Evolutionary conservation across 2,329 filamentous ascomycete species (phyloP).

Genomic region (Cladobotryum protrusum): DNA sequence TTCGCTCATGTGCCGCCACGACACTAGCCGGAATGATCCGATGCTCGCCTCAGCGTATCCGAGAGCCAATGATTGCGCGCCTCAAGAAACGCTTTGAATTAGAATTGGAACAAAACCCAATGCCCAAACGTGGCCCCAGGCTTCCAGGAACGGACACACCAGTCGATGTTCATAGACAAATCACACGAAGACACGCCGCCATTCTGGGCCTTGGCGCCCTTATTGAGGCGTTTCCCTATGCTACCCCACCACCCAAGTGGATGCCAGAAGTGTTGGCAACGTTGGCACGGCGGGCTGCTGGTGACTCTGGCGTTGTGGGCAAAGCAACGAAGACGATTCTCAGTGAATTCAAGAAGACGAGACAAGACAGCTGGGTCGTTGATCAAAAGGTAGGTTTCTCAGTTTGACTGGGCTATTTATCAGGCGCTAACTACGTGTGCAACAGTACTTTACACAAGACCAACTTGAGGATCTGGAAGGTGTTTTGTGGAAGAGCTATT

Average conservation of each 20-base stretch:
- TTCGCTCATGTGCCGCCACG: slow-evolving; percentile 84
- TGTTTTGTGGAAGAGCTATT: slow-evolving; percentile 99
- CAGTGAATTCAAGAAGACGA: slow-evolving; percentile 98
- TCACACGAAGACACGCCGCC: slow-evolving; percentile 80
- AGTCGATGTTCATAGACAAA: slow-evolving; percentile 65
- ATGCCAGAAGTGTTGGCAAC: slow-evolving; percentile 88
- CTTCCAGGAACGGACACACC: slow-evolving; percentile 61
- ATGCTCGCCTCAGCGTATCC: slow-evolving; percentile 77
- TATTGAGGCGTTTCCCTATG: slow-evolving; percentile 93
- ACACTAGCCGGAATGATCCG: slow-evolving; percentile 97
- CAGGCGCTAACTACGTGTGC: slow-evolving; percentile 10
- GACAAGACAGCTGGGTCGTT: slow-evolving; percentile 96
- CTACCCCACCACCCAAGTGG: slow-evolving; percentile 85
- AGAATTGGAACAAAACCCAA: slow-evolving; percentile 73
- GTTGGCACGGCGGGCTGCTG: slow-evolving; percentile 77
- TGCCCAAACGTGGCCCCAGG: slow-evolving; percentile 66
- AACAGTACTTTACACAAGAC: slow-evolving; percentile 75
- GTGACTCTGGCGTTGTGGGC: slow-evolving; percentile 84
- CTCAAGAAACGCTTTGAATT: slow-evolving; percentile 75
- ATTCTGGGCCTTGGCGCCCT: slow-evolving; percentile 86
- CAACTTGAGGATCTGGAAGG: slow-evolving; percentile 93
- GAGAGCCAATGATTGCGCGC: slow-evolving; percentile 67
- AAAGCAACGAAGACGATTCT: slow-evolving; percentile 92
- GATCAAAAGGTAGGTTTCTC: slow-evolving; percentile 80
- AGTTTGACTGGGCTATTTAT: background rate